Conservation (phyloP, 176 grass and related monocot species). For the Eragrostis curvula region DNA sequence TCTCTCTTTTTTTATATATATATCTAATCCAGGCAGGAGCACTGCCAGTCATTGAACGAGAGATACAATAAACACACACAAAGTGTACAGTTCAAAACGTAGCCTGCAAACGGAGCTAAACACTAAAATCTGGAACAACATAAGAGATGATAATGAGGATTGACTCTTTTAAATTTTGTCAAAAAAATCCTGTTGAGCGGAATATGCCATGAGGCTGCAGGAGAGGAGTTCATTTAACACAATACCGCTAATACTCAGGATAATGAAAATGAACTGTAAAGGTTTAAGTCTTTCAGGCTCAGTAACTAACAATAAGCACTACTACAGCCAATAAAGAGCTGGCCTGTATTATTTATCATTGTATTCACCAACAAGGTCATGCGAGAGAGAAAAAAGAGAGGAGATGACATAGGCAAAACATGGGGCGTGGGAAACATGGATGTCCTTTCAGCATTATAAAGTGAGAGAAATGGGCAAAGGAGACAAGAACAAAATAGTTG, state of each 20-base stretch:
- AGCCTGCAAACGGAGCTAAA: background rate
- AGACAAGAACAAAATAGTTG: background rate
- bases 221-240: background rate
- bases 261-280: conserved; percentile 17
- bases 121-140: background rate
- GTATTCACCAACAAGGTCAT: conserved; percentile 17
- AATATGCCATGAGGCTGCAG: background rate
- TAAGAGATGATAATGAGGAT: background rate
- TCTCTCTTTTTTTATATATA: background rate
- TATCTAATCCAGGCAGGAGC: background rate
- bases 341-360: conserved; percentile 8
- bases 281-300: background rate
- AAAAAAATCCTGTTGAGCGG: background rate
- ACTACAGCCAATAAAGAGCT: background rate
- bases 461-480: background rate
- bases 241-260: background rate
- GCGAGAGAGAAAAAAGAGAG: background rate
- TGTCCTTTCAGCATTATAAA: background rate
- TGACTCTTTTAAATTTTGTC: background rate
- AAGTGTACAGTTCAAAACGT: background rate
- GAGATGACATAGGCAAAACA: background rate
- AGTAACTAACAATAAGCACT: background rate
- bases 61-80: background rate
- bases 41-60: background rate
- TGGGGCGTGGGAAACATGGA: conserved; percentile 1